Evolutionary conservation across 345 rosid genomes (phyloP).

Genomic region (Brassica rapa): DNA sequence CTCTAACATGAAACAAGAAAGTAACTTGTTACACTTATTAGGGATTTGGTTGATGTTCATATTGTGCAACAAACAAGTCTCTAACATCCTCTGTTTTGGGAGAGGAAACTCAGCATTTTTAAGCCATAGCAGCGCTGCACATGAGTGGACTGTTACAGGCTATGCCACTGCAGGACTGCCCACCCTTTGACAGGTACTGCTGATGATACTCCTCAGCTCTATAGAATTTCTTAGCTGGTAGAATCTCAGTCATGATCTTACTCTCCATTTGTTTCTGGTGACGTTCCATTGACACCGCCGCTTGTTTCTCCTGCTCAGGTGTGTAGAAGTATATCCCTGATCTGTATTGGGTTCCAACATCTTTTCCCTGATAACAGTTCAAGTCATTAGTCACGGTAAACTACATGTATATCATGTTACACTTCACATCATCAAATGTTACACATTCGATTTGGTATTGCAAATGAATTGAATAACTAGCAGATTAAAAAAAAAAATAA

Average conservation of each 20-base stretch:
- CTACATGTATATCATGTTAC: background rate
- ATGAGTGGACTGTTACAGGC: background rate
- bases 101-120: background rate
- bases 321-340: conserved; percentile 81
- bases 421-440: background rate
- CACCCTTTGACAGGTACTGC: conserved; percentile 89
- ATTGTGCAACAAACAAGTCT: too few species aligned
- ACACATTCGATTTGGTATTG: background rate
- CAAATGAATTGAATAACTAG: background rate
- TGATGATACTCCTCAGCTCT: conserved; percentile 92
- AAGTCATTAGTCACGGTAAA: background rate
- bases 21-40: background rate
- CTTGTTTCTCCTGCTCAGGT: conserved; percentile 82
- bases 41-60: too few species aligned
- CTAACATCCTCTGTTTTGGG: too few species aligned
- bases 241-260: conserved; percentile 74
- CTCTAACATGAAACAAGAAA: background rate
- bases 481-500: background rate
- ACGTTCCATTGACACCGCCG: conserved; percentile 62
- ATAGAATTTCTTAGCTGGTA: conserved; percentile 90
- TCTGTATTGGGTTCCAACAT: conserved; percentile 49
- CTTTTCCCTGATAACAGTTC: conserved; percentile 62
- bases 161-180: conserved; percentile 49
- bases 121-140: background rate
- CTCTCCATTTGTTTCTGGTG: conserved; percentile 64